phyloP scores from a whole-genome alignment of 495 filamentous ascomycete genomes.

The Neurospora terricola region DNA sequence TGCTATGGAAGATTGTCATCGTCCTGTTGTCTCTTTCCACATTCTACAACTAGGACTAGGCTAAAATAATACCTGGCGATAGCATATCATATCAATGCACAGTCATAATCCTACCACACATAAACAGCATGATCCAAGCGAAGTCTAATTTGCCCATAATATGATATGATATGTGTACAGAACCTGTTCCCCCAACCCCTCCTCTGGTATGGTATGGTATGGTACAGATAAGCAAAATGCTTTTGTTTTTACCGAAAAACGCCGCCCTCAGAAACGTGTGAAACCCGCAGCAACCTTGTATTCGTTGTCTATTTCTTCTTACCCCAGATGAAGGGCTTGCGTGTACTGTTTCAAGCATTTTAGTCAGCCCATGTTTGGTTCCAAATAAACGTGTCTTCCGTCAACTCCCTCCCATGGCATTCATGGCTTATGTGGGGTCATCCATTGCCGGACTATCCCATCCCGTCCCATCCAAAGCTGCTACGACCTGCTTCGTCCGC shows the following conservation, averaged over 20 bases:
- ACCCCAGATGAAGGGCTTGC: slow-evolving; percentile 66
- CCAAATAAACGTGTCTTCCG: too few relatives aligned
- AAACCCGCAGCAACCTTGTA: not conserved
- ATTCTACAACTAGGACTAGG: not conserved
- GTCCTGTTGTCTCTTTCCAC: not conserved
- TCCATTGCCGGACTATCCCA: too few relatives aligned
- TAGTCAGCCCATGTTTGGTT: too few relatives aligned
- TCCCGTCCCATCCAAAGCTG: too few relatives aligned
- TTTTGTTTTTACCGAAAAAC: not conserved
- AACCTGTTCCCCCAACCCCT: not conserved
- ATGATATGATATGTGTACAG: not conserved
- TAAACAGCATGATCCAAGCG: not conserved
- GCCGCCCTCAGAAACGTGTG: not conserved
- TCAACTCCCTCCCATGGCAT: too few relatives aligned
- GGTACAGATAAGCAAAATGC: not conserved
- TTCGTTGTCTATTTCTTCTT: slow-evolving; percentile 12
- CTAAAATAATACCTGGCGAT: not conserved
- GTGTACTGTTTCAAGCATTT: slow-evolving; percentile 48
- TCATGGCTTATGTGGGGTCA: too few relatives aligned
- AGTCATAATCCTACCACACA: not conserved
- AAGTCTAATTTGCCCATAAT: not conserved
- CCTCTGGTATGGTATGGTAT: not conserved
- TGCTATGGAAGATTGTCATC: not conserved
- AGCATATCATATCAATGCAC: not conserved
- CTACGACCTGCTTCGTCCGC: too few relatives aligned